phyloP scores from a whole-genome alignment of 2,329 filamentous ascomycete species.

The Fusarium coffeatum region DNA sequence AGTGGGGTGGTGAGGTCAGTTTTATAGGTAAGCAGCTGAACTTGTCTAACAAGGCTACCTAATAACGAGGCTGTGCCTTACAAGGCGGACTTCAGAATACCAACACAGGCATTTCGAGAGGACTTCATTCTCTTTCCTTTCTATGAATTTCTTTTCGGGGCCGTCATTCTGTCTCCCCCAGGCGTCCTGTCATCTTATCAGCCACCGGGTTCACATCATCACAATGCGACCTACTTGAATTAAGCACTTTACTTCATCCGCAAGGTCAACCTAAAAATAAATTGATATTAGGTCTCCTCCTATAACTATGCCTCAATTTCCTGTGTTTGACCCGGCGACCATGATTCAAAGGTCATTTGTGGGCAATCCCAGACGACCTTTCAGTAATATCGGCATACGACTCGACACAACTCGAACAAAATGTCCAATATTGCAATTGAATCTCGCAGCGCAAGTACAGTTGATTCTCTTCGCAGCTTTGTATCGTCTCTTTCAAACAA shows the following conservation, averaged over 20 bases:
- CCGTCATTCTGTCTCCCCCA: not conserved
- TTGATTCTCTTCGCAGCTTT: not conserved
- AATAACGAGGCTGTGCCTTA: not conserved
- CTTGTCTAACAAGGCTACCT: not conserved
- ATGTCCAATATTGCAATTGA: not conserved
- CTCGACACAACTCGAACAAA: not conserved
- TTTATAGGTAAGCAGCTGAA: constrained; percentile 2
- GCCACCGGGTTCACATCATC: not conserved
- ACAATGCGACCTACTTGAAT: not conserved
- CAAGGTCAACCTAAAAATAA: not conserved
- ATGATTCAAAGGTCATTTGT: not conserved
- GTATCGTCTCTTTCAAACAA: not conserved
- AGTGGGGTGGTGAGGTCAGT: constrained; percentile 13
- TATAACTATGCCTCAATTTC: not conserved
- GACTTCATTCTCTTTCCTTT: not conserved
- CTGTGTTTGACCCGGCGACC: not conserved
- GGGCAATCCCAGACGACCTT: too few species aligned
- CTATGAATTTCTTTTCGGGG: not conserved
- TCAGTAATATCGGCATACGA: not conserved
- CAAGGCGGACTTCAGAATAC: not conserved
- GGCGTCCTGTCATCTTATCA: not conserved
- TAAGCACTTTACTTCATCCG: not conserved
- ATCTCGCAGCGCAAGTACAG: not conserved
- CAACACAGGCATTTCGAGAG: not conserved
- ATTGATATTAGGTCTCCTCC: not conserved